These are phyloP conservation scores for Quercus robur DNA, from an alignment of 306 rosid species.

Conservation along the genomic window DNA sequence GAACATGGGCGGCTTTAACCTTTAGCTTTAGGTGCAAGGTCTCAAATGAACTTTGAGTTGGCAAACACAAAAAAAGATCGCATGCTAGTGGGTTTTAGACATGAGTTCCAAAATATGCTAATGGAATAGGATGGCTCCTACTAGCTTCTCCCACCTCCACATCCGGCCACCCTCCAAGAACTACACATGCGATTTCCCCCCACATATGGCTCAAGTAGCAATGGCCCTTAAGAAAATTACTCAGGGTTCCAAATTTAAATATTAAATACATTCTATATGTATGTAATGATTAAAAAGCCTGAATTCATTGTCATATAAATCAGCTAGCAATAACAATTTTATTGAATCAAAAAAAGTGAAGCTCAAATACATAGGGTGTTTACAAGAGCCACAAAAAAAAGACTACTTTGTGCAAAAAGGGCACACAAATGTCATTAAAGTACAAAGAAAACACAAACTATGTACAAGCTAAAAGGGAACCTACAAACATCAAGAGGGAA, in stretches of 20 bases:
- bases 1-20: background rate
- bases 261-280: background rate
- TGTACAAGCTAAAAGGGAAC: constrained; percentile 35
- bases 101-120: background rate
- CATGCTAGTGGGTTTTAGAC: constrained; percentile 4
- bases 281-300: background rate
- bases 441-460: constrained; percentile 56
- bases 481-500: too few relatives aligned
- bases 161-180: too few relatives aligned
- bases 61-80: background rate
- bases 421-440: constrained; percentile 21
- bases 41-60: too few relatives aligned
- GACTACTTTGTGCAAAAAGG: too few relatives aligned
- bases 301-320: background rate
- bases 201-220: too few relatives aligned
- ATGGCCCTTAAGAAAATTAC: too few relatives aligned
- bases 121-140: too few relatives aligned
- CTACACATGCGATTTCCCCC: too few relatives aligned
- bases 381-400: constrained; percentile 66
- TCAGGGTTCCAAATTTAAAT: too few relatives aligned
- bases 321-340: background rate
- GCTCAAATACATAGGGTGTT: background rate
- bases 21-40: too few relatives aligned
- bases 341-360: too few relatives aligned
- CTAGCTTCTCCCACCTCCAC: too few relatives aligned